phyloP scores from a whole-genome alignment of 257 asterid genomes.

The Sherardia arvensis region DNA sequence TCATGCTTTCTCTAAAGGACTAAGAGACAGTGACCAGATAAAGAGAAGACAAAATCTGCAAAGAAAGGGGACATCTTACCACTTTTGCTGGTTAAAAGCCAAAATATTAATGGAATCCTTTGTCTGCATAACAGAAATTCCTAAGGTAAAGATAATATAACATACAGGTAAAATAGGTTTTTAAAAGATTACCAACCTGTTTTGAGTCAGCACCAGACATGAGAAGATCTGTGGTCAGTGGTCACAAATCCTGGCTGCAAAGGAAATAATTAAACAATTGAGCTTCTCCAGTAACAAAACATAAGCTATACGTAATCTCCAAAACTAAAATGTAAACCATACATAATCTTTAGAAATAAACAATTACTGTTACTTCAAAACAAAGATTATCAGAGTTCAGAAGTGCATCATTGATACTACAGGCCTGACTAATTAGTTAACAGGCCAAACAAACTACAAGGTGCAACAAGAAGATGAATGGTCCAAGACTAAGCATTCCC shows the following conservation, averaged over 20 bases:
- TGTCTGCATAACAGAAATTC: slow-evolving; percentile 45
- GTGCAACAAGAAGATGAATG: neutral
- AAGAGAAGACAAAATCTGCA: neutral
- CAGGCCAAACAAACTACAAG: neutral
- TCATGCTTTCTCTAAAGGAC: too few relatives aligned
- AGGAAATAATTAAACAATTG: slow-evolving; percentile 3
- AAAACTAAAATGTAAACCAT: neutral
- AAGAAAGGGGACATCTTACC: slow-evolving; percentile 29
- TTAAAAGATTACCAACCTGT: slow-evolving; percentile 40
- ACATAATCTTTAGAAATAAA: too few relatives aligned
- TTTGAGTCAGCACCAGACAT: slow-evolving; percentile 92
- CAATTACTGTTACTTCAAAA: neutral
- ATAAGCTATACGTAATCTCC: neutral
- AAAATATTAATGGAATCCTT: slow-evolving; percentile 88
- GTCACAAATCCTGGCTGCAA: slow-evolving; percentile 98
- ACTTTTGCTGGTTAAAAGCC: slow-evolving; percentile 95
- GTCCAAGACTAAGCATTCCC: neutral
- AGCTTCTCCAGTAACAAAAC: neutral
- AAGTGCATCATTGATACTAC: neutral
- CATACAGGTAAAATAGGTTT: neutral
- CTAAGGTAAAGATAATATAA: neutral
- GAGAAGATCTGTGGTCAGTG: slow-evolving; percentile 92
- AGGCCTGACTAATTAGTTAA: neutral
- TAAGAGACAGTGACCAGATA: neutral
- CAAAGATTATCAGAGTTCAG: neutral